Base-by-base conservation (phyloP, 441 rosid species). In the Omphalea diandra region DNA sequence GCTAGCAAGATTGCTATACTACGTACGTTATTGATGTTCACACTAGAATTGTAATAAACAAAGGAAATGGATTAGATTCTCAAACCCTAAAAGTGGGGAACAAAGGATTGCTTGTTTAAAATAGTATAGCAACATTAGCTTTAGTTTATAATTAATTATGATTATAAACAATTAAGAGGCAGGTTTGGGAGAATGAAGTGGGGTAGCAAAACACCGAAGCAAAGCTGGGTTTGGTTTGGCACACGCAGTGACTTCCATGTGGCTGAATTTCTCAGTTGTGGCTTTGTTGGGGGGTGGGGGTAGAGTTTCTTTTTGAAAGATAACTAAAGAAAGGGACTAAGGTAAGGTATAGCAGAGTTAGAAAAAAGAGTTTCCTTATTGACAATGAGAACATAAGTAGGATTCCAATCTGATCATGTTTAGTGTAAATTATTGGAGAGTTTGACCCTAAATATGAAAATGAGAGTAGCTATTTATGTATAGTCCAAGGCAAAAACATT, bases 371-470 rank as follows among this genome's bases (percentile, higher is more conserved):
- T 29, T 18, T 15, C 35, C 14, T 20, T 40, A 49, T 29, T 31
- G 47, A 59, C 17, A 62, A 69, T 40, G 20, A 27, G n/a, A 59
- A 65, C 41, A 29, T 49, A 12, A 15, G 36, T 56, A 14, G 71
- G 58, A 40, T 61, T 29, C n/a, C 29, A 33, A 54, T 33, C 55
- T 50, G 22, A 53, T 22, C 2, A 5, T 32, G 3, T 12, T 7
- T 22, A 8, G 24, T n/a, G n/a, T 52, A 44, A n/a, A 54, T 54
- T 18, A 38, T 31, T 59, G 64, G 57, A 31, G 55, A 54, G 26
- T 18, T 70, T 31, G 67, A 60, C 58, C 14, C 14, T 44, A 32
- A 24, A 5, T 26, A 7, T 68, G 66, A 77, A 59, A 73, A 54
- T n/a, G 60, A 31, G 65, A 65, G 38, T 12, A 58, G 22, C 22